phyloP scores from a whole-genome alignment of 2,329 filamentous ascomycete species.

The Knufia fluminis region DNA sequence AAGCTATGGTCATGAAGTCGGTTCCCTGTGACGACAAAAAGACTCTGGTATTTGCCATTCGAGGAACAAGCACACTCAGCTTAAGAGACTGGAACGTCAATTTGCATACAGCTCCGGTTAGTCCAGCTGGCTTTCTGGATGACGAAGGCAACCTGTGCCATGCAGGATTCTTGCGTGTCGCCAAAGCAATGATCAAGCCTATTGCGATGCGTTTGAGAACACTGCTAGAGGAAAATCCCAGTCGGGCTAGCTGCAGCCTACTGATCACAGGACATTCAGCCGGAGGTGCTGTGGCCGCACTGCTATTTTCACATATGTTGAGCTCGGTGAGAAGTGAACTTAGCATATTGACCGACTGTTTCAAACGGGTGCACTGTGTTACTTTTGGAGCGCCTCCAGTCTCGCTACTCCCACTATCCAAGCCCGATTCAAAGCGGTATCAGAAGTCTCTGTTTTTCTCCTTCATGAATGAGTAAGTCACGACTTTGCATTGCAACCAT shows the following conservation, averaged over 20 bases:
- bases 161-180: constrained; percentile 67
- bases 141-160: constrained; percentile 71
- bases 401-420: constrained; percentile 58
- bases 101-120: constrained; percentile 57
- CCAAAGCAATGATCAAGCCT: constrained; percentile 62
- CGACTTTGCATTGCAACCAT: too few species aligned
- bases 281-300: constrained; percentile 69
- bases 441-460: constrained; percentile 65
- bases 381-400: constrained; percentile 79
- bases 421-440: constrained; percentile 41
- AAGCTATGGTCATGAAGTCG: constrained; percentile 77
- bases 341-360: constrained; percentile 57
- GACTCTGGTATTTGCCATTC: constrained; percentile 73
- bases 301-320: constrained; percentile 78
- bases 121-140: constrained; percentile 64
- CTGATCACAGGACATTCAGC: constrained; percentile 81
- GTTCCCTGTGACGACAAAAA: constrained; percentile 68
- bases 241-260: constrained; percentile 56
- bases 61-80: constrained; percentile 57
- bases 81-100: constrained; percentile 86
- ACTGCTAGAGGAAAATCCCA: constrained; percentile 62
- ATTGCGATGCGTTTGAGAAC: constrained; percentile 62
- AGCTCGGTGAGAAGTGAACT: constrained; percentile 57
- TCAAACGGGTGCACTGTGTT: constrained; percentile 73
- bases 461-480: constrained; percentile 81